Percentiles rank a stretch among this genome's conserved stretches.
Evolutionary conservation across 306 rosid species (phyloP).

Genomic region (Trifolium repens): DNA sequence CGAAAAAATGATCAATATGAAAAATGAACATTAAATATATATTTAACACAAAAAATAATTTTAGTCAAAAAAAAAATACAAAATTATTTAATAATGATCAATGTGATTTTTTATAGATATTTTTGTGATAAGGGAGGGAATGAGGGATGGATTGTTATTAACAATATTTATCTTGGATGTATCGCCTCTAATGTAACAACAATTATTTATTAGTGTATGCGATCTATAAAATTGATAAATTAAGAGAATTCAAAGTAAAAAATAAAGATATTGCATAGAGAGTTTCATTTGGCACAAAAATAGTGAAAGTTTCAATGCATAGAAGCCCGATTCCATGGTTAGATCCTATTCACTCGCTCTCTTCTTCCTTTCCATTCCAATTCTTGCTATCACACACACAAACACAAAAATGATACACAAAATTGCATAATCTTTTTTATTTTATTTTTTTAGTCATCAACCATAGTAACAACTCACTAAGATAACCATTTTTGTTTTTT

Average conservation of each 20-base stretch:
- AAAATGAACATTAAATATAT: too few species aligned
- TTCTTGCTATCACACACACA: neutral
- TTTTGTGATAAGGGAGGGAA: too few species aligned
- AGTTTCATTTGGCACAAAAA: conserved; percentile 23
- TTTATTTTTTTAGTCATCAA: neutral
- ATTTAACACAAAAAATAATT: too few species aligned
- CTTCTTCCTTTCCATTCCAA: conserved; percentile 19
- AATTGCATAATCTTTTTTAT: neutral
- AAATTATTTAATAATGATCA: too few species aligned
- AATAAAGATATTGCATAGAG: neutral
- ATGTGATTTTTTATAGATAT: too few species aligned
- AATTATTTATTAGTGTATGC: too few species aligned
- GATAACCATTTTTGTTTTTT: neutral
- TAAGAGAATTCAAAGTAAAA: neutral
- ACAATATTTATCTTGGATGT: too few species aligned
- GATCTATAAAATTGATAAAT: too few species aligned
- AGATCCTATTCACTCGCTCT: conserved; percentile 46
- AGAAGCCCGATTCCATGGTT: conserved; percentile 47
- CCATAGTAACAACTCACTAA: conserved; percentile 8
- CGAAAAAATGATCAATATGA: too few species aligned
- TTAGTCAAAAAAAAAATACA: too few species aligned
- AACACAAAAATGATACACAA: neutral
- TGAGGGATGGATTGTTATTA: too few species aligned
- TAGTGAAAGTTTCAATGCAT: conserved; percentile 19
- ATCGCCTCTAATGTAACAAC: too few species aligned